Evolutionary conservation across 352 stramenopile species (phyloP).

Genomic region (Phytophthora constricta): DNA sequence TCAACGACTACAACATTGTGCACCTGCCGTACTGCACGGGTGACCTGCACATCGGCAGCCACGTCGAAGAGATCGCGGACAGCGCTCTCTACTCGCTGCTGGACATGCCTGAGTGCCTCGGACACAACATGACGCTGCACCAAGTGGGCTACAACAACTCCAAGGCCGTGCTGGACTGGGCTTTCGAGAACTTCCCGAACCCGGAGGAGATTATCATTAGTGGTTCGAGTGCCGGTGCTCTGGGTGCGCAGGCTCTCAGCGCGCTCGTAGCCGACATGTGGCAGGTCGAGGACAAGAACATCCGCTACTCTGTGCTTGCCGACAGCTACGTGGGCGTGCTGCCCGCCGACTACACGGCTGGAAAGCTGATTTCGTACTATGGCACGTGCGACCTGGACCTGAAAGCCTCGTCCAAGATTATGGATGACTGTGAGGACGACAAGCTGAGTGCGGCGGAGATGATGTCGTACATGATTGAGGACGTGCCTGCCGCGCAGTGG

Average conservation of each 20-base stretch:
- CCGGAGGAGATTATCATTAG: constrained; percentile 63
- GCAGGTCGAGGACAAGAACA: constrained; percentile 62
- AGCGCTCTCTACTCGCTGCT: constrained; percentile 49
- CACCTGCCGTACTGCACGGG: constrained; percentile 80
- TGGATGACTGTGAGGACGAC: constrained; percentile 53
- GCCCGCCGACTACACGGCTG: constrained; percentile 50
- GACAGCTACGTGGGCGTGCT: constrained; percentile 76
- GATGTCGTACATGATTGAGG: constrained; percentile 57
- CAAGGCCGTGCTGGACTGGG: constrained; percentile 67
- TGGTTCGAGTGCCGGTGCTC: constrained; percentile 61
- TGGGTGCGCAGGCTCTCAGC: constrained; percentile 58
- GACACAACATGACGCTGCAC: constrained; percentile 62
- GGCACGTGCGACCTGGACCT: constrained; percentile 59
- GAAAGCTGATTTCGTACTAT: constrained; percentile 68
- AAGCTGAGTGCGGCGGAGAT: constrained; percentile 55
- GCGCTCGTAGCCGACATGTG: constrained; percentile 57
- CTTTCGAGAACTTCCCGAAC: constrained; percentile 63
- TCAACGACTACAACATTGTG: constrained; percentile 81
- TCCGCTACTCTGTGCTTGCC: constrained; percentile 59
- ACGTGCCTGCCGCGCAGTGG: constrained; percentile 57
- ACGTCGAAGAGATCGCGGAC: constrained; percentile 33
- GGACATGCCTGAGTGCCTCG: constrained; percentile 42
- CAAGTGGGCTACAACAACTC: constrained; percentile 71
- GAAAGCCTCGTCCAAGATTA: constrained; percentile 43
- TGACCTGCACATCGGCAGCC: constrained; percentile 68